A percentile compares a stretch with the other conserved stretches of the same genome.
phyloP scores from a whole-genome alignment of 768 basidiomycete species.

The Hebeloma cylindrosporum region DNA sequence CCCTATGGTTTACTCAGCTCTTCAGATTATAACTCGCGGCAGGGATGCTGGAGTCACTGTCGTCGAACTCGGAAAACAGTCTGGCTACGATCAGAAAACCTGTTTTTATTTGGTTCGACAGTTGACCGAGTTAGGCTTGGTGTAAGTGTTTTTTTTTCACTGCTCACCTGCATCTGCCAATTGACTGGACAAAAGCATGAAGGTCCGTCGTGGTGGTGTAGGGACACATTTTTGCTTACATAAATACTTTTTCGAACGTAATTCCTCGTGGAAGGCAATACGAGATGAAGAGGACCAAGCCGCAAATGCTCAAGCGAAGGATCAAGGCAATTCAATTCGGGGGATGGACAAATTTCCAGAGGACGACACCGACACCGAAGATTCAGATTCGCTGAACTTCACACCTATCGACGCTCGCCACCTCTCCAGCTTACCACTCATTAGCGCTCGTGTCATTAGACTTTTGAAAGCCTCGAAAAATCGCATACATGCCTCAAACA shows the following conservation, averaged over 20 bases:
- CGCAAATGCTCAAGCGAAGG: conserved; percentile 29
- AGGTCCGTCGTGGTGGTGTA: conserved; percentile 75
- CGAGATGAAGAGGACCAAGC: conserved; percentile 64
- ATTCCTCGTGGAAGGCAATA: conserved; percentile 73
- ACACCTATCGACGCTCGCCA: conserved; percentile 77
- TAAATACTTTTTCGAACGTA: conserved; percentile 79
- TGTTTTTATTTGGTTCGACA: conserved; percentile 85
- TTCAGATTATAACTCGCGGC: conserved; percentile 83
- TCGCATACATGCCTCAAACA: conserved; percentile 68
- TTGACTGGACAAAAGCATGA: conserved; percentile 53
- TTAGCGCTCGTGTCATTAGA: conserved; percentile 70
- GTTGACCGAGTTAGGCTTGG: conserved; percentile 67
- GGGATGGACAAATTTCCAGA: conserved; percentile 34
- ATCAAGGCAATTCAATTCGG: conserved; percentile 23
- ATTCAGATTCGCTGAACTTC: conserved; percentile 46
- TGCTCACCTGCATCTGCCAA: background rate
- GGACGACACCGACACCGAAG: conserved; percentile 32
- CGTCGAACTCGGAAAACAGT: conserved; percentile 71
- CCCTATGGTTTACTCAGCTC: conserved; percentile 79
- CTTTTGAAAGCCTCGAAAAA: conserved; percentile 71
- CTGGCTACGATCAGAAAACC: conserved; percentile 86
- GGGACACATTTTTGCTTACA: conserved; percentile 80
- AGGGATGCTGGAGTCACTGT: conserved; percentile 77
- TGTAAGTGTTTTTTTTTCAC: conserved; percentile 46
- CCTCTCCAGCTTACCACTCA: conserved; percentile 69